phyloP scores from a whole-genome alignment of 1,139 yeast species.

The Candida pseudocylindracea region DNA sequence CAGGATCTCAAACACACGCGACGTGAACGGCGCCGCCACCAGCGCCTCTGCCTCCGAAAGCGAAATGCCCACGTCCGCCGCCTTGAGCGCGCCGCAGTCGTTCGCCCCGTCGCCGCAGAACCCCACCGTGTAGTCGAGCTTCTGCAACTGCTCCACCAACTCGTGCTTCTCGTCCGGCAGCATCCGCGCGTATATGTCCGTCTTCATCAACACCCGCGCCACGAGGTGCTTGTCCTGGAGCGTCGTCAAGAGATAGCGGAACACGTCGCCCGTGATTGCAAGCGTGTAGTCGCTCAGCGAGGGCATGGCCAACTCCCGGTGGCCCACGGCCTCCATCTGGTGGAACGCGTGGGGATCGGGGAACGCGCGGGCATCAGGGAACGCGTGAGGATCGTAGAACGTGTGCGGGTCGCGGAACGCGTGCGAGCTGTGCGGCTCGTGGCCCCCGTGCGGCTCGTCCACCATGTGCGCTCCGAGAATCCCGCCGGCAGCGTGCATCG shows the following conservation, averaged over 20 bases:
- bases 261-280: constrained; percentile 86
- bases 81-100: constrained; percentile 95
- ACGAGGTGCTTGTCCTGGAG: constrained; percentile 15
- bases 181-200: constrained; percentile 85
- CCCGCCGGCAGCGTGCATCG: too few species aligned
- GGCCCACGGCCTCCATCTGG: too few species aligned
- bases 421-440: too few species aligned
- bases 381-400: too few species aligned
- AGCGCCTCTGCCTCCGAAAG: constrained; percentile 96
- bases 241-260: constrained; percentile 49
- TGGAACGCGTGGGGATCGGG: too few species aligned
- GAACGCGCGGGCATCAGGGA: too few species aligned
- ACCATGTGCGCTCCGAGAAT: too few species aligned
- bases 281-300: constrained; percentile 23
- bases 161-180: constrained; percentile 98
- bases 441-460: too few species aligned
- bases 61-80: constrained; percentile 93
- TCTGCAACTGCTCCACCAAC: constrained; percentile 69
- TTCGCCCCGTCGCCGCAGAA: constrained; percentile 97
- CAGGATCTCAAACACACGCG: constrained; percentile 70
- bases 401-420: too few species aligned
- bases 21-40: constrained; percentile 96
- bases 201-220: constrained; percentile 45
- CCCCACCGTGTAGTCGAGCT: constrained; percentile 77
- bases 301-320: too few species aligned